Conservation (phyloP, 2,329 filamentous ascomycete genomes). For the Fusarium abutilonis region DNA sequence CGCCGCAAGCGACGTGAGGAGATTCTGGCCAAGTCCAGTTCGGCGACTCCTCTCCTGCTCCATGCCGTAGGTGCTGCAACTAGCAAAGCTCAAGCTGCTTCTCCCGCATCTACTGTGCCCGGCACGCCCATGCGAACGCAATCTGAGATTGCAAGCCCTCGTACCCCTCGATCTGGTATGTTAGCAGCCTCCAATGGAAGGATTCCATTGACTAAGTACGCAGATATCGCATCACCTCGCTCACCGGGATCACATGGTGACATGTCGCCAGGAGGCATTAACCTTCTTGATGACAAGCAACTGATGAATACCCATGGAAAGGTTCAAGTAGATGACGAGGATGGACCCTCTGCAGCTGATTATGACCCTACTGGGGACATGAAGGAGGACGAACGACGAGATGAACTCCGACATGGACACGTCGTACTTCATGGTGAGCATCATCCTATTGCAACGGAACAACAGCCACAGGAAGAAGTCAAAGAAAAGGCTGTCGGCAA, state of each 20-base stretch:
- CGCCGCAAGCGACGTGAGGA: slow-evolving; percentile 86
- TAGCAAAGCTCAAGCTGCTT: slow-evolving; percentile 61
- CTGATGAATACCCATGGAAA: slow-evolving; percentile 69
- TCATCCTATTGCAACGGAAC: slow-evolving; percentile 43
- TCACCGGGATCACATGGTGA: slow-evolving; percentile 60
- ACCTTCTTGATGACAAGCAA: slow-evolving; percentile 72
- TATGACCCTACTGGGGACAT: slow-evolving; percentile 92
- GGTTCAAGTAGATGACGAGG: slow-evolving; percentile 58
- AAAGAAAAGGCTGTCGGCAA: slow-evolving; percentile 44
- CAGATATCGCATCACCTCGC: slow-evolving; percentile 55
- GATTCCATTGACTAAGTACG: slow-evolving; percentile 39
- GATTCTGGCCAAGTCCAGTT: slow-evolving; percentile 83
- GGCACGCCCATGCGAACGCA: slow-evolving; percentile 53
- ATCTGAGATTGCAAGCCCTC: slow-evolving; percentile 53
- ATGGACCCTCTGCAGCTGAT: slow-evolving; percentile 90
- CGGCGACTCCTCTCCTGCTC: slow-evolving; percentile 77
- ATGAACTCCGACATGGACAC: slow-evolving; percentile 70
- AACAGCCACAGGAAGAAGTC: slow-evolving; percentile 41
- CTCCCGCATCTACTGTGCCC: slow-evolving; percentile 62
- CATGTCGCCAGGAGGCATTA: slow-evolving; percentile 67
- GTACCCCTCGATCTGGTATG: slow-evolving; percentile 62
- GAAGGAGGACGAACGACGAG: slow-evolving; percentile 80
- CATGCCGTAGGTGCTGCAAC: slow-evolving; percentile 74
- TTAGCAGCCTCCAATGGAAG: background rate
- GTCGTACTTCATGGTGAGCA: slow-evolving; percentile 61